phyloP scores from a whole-genome alignment of 192 early-diverging fungal species.

The Entomortierella parvispora region DNA sequence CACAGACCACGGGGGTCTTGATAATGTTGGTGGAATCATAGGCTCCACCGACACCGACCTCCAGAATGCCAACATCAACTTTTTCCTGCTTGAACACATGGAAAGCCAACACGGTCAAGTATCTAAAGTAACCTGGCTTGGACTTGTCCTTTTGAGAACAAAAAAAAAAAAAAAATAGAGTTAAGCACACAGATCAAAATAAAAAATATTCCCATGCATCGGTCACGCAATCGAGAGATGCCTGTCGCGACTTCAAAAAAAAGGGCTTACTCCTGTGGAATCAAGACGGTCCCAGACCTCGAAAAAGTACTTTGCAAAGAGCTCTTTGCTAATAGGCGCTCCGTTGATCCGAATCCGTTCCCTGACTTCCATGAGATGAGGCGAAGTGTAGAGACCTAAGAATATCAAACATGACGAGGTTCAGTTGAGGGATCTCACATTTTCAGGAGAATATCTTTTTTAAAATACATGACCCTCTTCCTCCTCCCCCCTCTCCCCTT shows the following conservation, averaged over 20 bases:
- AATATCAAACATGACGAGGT: constrained; percentile 23
- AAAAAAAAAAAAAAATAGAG: background rate
- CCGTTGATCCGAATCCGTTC: constrained; percentile 97
- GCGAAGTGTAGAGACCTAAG: constrained; percentile 90
- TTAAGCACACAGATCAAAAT: background rate
- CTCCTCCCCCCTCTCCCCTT: too few relatives aligned
- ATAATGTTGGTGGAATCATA: constrained; percentile 89
- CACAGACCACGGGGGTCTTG: constrained; percentile 77
- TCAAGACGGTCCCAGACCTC: constrained; percentile 83
- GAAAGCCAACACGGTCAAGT: constrained; percentile 89
- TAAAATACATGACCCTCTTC: too few relatives aligned
- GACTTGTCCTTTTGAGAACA: constrained; percentile 55
- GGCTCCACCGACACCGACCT: constrained; percentile 86
- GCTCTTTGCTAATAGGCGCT: constrained; percentile 71
- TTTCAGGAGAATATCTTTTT: background rate
- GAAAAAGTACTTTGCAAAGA: constrained; percentile 83
- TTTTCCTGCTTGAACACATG: constrained; percentile 87
- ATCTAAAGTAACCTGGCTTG: constrained; percentile 89
- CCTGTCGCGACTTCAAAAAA: background rate
- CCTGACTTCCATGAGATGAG: constrained; percentile 91
- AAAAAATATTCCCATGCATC: background rate
- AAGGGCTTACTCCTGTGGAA: constrained; percentile 40
- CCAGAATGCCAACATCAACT: constrained; percentile 84
- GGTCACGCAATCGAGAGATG: background rate
- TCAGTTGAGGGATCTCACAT: background rate